phyloP scores from a whole-genome alignment of 2,329 filamentous ascomycete species.

The Albifimbria verrucaria region DNA sequence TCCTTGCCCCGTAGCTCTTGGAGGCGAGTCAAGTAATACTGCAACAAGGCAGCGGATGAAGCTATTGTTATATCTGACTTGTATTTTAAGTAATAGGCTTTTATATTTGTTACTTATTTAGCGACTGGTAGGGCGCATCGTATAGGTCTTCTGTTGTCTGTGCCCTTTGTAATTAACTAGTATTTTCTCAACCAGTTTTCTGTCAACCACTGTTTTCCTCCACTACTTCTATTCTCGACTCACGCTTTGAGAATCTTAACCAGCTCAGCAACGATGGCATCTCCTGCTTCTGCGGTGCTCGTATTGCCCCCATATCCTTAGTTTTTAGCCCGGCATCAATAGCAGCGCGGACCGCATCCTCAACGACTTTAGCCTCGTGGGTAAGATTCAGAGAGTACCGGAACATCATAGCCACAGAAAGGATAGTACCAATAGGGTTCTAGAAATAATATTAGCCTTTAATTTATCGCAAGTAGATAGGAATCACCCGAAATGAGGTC shows the following conservation, averaged over 20 bases:
- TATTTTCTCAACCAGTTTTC: too few relatives aligned
- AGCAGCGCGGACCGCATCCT: slow-evolving; percentile 72
- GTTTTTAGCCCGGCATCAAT: slow-evolving; percentile 77
- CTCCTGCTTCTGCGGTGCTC: slow-evolving; percentile 69
- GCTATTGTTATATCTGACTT: too few relatives aligned
- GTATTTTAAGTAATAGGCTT: neutral
- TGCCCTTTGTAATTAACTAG: neutral
- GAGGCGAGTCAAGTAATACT: too few relatives aligned
- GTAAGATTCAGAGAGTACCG: slow-evolving; percentile 81
- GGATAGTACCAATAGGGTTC: slow-evolving; percentile 74
- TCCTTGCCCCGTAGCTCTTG: too few relatives aligned
- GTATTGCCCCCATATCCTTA: slow-evolving; percentile 77
- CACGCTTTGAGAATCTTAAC: slow-evolving; percentile 14
- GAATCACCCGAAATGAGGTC: slow-evolving; percentile 28
- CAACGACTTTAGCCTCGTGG: slow-evolving; percentile 70
- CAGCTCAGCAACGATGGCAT: slow-evolving; percentile 59
- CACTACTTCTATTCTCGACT: too few relatives aligned
- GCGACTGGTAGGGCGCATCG: neutral
- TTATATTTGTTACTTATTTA: neutral
- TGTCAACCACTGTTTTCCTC: too few relatives aligned
- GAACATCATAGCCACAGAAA: slow-evolving; percentile 90
- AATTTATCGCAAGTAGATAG: slow-evolving; percentile 9
- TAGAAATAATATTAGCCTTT: slow-evolving; percentile 12
- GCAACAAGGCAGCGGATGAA: too few relatives aligned
- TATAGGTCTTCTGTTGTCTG: neutral